Conservation (phyloP, 352 stramenopile genomes). For the Phytophthora europaea region DNA sequence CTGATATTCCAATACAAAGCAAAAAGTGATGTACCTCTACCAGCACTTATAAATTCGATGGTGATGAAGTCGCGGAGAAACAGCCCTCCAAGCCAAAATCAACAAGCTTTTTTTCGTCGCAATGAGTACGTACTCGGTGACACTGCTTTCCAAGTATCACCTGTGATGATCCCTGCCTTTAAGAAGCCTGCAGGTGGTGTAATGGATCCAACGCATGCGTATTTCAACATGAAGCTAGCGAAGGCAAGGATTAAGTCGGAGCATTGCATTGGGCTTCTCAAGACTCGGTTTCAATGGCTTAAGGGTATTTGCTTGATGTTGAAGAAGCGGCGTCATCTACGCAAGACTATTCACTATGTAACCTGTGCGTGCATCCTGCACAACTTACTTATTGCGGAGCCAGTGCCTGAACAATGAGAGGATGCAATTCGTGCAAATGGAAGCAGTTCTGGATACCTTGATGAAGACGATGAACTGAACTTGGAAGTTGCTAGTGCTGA, state of each 20-base stretch:
- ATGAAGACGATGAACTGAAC: constrained; percentile 13
- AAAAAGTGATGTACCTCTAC: no score
- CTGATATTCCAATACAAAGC: no score
- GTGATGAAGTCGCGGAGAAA: no score
- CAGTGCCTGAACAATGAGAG: neutral
- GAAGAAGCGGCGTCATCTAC: constrained; percentile 3
- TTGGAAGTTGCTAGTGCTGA: constrained; percentile 1
- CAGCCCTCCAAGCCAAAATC: neutral
- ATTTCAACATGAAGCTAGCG: constrained; percentile 2
- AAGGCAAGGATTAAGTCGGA: neutral
- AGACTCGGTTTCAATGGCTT: constrained; percentile 1
- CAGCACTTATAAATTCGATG: no score
- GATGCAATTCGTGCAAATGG: neutral
- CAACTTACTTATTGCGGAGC: constrained; percentile 8
- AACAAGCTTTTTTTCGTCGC: neutral
- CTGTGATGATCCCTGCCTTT: constrained; percentile 9
- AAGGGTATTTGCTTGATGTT: neutral
- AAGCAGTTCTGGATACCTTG: constrained; percentile 1
- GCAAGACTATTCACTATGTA: neutral
- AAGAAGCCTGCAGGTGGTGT: neutral
- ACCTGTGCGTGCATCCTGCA: constrained; percentile 2
- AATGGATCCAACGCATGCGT: constrained; percentile 4
- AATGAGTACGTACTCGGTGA: constrained; percentile 20
- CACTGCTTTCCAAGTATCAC: constrained; percentile 9
- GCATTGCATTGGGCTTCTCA: constrained; percentile 6